These are phyloP conservation scores for Trichoderma koningii DNA, from an alignment of 2,329 filamentous ascomycete species.

Conservation along the genomic window DNA sequence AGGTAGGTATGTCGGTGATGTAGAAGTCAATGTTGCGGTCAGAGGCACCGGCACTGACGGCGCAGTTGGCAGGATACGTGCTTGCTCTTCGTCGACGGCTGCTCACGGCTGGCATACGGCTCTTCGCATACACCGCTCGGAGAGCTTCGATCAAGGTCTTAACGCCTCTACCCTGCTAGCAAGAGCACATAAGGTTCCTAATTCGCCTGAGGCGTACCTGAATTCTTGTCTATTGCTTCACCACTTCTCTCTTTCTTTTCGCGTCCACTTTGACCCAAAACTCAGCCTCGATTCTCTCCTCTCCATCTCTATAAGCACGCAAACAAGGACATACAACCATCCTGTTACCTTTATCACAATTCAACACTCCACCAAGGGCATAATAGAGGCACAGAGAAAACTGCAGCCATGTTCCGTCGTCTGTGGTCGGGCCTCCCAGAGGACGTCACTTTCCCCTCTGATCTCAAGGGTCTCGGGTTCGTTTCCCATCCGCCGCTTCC, in stretches of 20 bases:
- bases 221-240: neutral
- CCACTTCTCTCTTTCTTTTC: neutral
- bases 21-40: neutral
- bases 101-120: conserved; percentile 8
- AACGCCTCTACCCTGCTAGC: no score
- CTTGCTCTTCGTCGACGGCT: neutral
- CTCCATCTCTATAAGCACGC: neutral
- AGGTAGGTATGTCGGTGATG: no score
- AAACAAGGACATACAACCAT: no score
- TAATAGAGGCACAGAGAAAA: neutral
- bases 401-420: conserved; percentile 69
- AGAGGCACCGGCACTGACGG: neutral
- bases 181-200: neutral
- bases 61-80: neutral
- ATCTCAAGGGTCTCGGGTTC: conserved; percentile 73
- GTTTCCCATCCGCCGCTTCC: neutral
- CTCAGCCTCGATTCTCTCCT: neutral
- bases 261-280: neutral
- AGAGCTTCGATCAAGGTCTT: neutral
- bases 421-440: conserved; percentile 67
- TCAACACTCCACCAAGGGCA: neutral
- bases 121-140: neutral
- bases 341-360: no score
- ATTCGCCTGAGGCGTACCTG: no score
- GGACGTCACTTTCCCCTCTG: conserved; percentile 65